A percentile compares a stretch with the other conserved stretches of the same genome.
Evolutionary conservation across 2,329 filamentous ascomycete genomes (phyloP).

Genomic region (Alternaria tenuissima): DNA sequence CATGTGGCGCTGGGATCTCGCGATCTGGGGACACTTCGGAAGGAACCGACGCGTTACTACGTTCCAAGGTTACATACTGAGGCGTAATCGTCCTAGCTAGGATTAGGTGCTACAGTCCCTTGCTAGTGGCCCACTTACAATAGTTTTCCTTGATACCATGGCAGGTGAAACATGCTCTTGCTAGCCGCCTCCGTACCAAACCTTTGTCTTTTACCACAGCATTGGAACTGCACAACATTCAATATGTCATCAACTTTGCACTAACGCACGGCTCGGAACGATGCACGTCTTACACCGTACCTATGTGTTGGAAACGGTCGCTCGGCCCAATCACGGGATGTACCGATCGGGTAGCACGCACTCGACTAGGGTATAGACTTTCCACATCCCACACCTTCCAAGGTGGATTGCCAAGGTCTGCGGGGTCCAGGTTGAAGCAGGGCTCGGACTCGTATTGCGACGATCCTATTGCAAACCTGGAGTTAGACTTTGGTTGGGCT

Average conservation of each 20-base stretch:
- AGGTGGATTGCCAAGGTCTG: neutral
- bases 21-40: constrained; percentile 1
- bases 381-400: neutral
- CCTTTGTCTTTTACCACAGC: neutral
- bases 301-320: neutral
- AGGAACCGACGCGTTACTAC: neutral
- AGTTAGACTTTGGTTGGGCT: neutral
- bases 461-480: neutral
- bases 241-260: neutral
- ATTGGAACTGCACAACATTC: neutral
- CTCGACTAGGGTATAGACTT: neutral
- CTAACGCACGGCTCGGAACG: constrained; percentile 3
- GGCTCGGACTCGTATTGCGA: neutral
- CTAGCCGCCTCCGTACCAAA: neutral
- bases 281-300: constrained; percentile 3
- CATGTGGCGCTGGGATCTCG: neutral
- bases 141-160: neutral
- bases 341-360: neutral
- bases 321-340: neutral
- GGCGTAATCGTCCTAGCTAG: neutral
- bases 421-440: neutral
- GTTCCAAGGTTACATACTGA: neutral
- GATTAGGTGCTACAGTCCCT: neutral
- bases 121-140: neutral
- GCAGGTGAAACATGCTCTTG: neutral